phyloP scores from a whole-genome alignment of 2,329 filamentous ascomycete species.

The Albophoma yamanashiensis region DNA sequence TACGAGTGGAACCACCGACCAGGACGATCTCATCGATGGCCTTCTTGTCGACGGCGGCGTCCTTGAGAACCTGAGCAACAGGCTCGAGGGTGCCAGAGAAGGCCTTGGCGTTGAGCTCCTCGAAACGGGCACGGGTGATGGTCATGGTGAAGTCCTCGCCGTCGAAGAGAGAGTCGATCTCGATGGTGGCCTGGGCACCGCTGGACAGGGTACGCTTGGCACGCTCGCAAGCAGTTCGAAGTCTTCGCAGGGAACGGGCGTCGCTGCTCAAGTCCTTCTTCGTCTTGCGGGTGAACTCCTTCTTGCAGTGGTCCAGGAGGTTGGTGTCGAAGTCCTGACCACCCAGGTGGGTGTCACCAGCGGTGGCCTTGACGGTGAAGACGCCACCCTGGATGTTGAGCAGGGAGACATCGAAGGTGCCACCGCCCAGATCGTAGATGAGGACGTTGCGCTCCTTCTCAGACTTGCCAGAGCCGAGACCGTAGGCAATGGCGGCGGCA shows the following conservation, averaged over 20 bases:
- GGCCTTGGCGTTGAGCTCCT: conserved; percentile 93
- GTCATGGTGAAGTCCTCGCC: conserved; percentile 95
- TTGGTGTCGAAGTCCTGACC: conserved; percentile 95
- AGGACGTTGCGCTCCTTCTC: conserved; percentile 98
- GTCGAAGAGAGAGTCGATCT: conserved; percentile 98
- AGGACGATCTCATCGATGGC: conserved; percentile 97
- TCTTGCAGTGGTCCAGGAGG: conserved; percentile 92
- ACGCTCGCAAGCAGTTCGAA: conserved; percentile 97
- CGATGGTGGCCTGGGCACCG: conserved; percentile 92
- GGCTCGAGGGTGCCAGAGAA: conserved; percentile 91
- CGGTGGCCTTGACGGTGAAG: conserved; percentile 97
- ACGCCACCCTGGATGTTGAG: conserved; percentile 98
- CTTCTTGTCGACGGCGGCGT: conserved; percentile 77
- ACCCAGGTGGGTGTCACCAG: conserved; percentile 94
- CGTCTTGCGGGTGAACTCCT: conserved; percentile 68
- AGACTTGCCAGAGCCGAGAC: conserved; percentile 88
- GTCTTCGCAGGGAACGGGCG: conserved; percentile 85
- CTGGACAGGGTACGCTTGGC: conserved; percentile 98
- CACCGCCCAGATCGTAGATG: conserved; percentile 99
- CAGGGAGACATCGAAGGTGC: conserved; percentile 99
- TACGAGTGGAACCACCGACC: conserved; percentile 98
- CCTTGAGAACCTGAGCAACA: conserved; percentile 93
- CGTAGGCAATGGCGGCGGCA: conserved; percentile 95
- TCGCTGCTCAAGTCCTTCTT: conserved; percentile 78
- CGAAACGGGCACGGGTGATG: conserved; percentile 97